Percentiles rank a stretch among this genome's conserved stretches.
Conservation (phyloP, 129 eudicot genomes). For the Lactuca saligna region DNA sequence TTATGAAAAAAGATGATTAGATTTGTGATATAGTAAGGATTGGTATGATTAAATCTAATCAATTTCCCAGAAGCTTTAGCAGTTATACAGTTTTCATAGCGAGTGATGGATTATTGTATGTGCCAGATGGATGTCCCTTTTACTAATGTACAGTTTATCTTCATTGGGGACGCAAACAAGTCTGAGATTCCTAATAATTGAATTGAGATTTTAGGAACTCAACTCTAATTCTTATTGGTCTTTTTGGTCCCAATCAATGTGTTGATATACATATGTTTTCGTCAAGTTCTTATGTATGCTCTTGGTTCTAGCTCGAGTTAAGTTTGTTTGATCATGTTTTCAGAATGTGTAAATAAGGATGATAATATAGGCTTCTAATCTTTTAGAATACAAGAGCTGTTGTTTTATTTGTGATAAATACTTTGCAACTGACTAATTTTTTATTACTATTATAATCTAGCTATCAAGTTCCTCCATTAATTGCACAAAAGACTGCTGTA, state of each 20-base stretch:
- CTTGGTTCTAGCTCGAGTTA: background rate
- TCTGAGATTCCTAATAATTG: too few relatives aligned
- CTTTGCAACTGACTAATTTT: constrained; percentile 14
- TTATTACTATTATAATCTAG: constrained; percentile 29
- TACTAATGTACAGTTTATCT: too few relatives aligned
- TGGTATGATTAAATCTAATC: too few relatives aligned
- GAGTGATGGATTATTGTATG: too few relatives aligned
- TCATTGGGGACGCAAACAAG: too few relatives aligned
- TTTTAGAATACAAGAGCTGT: constrained; percentile 2
- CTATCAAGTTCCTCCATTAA: constrained; percentile 89
- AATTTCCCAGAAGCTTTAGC: background rate
- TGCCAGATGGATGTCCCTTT: too few relatives aligned
- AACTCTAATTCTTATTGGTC: background rate
- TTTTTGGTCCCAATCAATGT: too few relatives aligned
- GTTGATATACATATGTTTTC: background rate
- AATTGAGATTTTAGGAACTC: too few relatives aligned
- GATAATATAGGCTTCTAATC: background rate
- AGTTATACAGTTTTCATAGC: background rate
- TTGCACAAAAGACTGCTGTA: constrained; percentile 67
- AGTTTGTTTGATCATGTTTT: background rate
- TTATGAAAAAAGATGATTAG: background rate
- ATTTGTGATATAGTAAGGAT: background rate
- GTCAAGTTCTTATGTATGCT: background rate
- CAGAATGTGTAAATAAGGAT: constrained; percentile 16
- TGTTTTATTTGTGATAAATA: constrained; percentile 5